Evolutionary conservation across 495 filamentous ascomycete genomes (phyloP), one percentile per base, ranked within the genome.

Genomic region (Letharia lupina): DNA sequence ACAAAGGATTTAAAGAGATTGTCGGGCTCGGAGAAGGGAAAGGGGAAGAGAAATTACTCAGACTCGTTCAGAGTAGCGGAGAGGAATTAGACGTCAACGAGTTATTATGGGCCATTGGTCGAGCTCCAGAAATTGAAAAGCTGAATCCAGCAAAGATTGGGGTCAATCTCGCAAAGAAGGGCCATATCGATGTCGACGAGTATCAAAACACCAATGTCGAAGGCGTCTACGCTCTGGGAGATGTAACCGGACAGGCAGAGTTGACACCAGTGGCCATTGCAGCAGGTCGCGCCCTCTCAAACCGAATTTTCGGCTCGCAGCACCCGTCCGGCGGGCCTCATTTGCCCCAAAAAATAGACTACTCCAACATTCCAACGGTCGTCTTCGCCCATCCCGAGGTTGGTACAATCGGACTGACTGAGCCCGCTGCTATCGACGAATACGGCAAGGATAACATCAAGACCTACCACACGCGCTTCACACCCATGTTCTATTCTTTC

Each of bases 1-100:
- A 89, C 67, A 80, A 84, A 62, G 81, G 78, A 18, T 79, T 97
- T 68, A 90, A 95, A 77, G 90, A 95, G 76, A 81, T 93, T 62
- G 83, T 83, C 67, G 76, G 80, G 44, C 65, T 82, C 58, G 75
- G 75, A 31, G 77, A 81, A 45, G 80, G 79, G 23, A 80, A 81
- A 72, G 79, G 79, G 65, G 77, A 79, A 69, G 76, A 81, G 57
- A 80, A 80, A 59, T 64, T 79, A 56, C 75, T 85, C 54, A 83
- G 80, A 71, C 76, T 84, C 63, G 73, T 78, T 52, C 71, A 73
- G 39, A 75, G 80, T 50, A 81, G 83, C 60, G 80, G 77, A 64
- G 73, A 78, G 16, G 80, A 78, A 63, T 23, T 85, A 20, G 84
- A 87, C 57, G 78, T 86, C 64, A 86, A 88, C 70, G 79, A 81